Conservation (phyloP, 1,284 basidiomycete species). For the Ustilago hordei region DNA sequence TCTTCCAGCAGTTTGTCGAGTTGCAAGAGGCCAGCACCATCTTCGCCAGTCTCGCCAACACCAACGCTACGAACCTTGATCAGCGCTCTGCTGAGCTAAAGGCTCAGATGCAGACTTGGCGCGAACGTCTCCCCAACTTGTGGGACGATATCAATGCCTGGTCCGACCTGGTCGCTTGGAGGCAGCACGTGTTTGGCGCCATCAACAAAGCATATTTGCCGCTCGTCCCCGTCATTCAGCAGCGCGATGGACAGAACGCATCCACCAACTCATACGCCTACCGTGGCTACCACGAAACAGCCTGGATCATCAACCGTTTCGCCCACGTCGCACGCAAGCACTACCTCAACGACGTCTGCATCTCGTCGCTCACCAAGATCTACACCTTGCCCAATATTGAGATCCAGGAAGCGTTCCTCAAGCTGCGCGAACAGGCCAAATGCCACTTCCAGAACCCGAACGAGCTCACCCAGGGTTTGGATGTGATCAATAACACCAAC, state of each 20-base stretch:
- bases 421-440: slow-evolving; percentile 98
- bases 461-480: slow-evolving; percentile 91
- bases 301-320: slow-evolving; percentile 99
- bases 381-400: slow-evolving; percentile 99
- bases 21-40: slow-evolving; percentile 85
- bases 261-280: slow-evolving; percentile 83
- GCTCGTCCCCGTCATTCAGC: slow-evolving; percentile 72
- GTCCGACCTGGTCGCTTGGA: slow-evolving; percentile 98
- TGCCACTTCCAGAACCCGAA: slow-evolving; percentile 97
- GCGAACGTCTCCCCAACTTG: slow-evolving; percentile 93
- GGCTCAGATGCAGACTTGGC: slow-evolving; percentile 78
- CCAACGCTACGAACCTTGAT: slow-evolving; percentile 89
- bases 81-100: slow-evolving; percentile 95
- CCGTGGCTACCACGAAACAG: slow-evolving; percentile 99
- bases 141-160: slow-evolving; percentile 99
- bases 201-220: slow-evolving; percentile 98
- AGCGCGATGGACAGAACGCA: slow-evolving; percentile 73
- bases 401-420: slow-evolving; percentile 99
- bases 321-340: slow-evolving; percentile 99
- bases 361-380: slow-evolving; percentile 93
- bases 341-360: slow-evolving; percentile 94
- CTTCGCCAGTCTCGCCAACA: slow-evolving; percentile 88
- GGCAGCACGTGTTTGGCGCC: slow-evolving; percentile 88
- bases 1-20: slow-evolving; percentile 99
- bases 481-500: slow-evolving; percentile 99